Base-by-base conservation (phyloP, 2,329 filamentous ascomycete species). In the Xylaria sp. region DNA sequence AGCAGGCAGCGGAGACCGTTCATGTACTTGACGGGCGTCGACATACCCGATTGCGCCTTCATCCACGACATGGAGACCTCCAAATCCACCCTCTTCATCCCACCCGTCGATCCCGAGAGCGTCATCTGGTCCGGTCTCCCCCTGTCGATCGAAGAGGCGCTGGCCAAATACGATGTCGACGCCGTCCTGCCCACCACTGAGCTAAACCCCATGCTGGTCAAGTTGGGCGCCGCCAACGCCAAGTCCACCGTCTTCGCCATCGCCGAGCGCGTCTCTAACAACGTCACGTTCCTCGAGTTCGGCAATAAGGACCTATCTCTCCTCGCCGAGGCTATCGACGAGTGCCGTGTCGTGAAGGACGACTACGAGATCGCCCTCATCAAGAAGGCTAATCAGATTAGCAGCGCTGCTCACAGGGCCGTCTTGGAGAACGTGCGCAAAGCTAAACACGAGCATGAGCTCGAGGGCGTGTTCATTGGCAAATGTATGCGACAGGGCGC, bases 111-210 rank as follows among this genome's bases (percentile, higher is more conserved):
- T 74, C 88, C 93, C n/a, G 92, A 96, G 51, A 90, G 90, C 63
- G 94, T 98, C 67, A 93, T 98, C 77, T 99, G 95, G 95, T 92
- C 92, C 32, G 96, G 96, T 12, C 86, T 98, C 17, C 96, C 95
- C 0, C 83, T 97, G 69, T 92, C 90, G 42, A 82, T 86, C 39
- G 86, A 92, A 50, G 92, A 98, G 76, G 95, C 95, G 6, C 82
- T 92, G 69, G 81, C 87, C 56, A 86, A 88, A 71, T 98, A 93
- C 82, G 93, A 97, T 72, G 88, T 97, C 71, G 95, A 98, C 78
- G 84, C 88, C 42, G 93, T 95, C 71, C 86, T 87, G 66, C 89
- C 89, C 69, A 91, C 90, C 9, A 88, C 87, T 61, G 91, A 96
- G 53, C 84, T 97, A 73, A 94, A 96, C 78, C 82, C 88, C n/a